Conservation (phyloP, 1,284 basidiomycete species). For the Erythrobasidium hasegawianum region DNA sequence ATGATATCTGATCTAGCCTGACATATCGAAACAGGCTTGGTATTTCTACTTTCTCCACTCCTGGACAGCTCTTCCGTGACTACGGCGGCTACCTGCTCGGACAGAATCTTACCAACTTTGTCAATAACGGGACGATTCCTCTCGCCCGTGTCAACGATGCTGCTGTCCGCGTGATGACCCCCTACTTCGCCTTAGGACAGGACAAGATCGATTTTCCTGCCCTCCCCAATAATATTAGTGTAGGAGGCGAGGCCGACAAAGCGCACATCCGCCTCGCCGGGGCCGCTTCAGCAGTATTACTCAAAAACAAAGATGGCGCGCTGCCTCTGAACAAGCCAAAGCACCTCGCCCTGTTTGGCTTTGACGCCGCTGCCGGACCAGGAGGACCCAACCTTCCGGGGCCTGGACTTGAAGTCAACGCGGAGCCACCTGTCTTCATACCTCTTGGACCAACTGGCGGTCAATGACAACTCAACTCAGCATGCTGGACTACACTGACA, state of each 20-base stretch:
- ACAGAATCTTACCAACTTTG: too few relatives aligned
- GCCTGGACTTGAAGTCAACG: too few relatives aligned
- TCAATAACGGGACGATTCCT: constrained; percentile 46
- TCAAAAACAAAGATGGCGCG: constrained; percentile 61
- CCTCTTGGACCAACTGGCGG: too few relatives aligned
- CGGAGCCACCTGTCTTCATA: too few relatives aligned
- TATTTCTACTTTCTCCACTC: too few relatives aligned
- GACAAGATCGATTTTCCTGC: constrained; percentile 20
- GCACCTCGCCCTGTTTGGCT: constrained; percentile 60
- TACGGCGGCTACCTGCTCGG: too few relatives aligned
- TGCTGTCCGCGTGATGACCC: constrained; percentile 47
- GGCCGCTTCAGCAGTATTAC: constrained; percentile 63
- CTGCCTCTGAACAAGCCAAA: constrained; percentile 60
- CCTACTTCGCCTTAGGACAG: constrained; percentile 41
- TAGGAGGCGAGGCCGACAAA: constrained; percentile 19
- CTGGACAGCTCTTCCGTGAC: too few relatives aligned
- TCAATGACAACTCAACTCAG: too few relatives aligned
- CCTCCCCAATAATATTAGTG: constrained; percentile 24
- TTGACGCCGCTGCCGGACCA: constrained; percentile 10
- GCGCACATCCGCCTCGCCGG: constrained; percentile 64
- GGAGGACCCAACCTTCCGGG: constrained; percentile 22
- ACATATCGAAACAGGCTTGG: too few relatives aligned
- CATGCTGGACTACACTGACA: too few relatives aligned
- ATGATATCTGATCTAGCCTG: too few relatives aligned
- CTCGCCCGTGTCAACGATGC: constrained; percentile 46